Conservation (phyloP, 768 basidiomycete genomes). For the Amyloporia xantha region DNA sequence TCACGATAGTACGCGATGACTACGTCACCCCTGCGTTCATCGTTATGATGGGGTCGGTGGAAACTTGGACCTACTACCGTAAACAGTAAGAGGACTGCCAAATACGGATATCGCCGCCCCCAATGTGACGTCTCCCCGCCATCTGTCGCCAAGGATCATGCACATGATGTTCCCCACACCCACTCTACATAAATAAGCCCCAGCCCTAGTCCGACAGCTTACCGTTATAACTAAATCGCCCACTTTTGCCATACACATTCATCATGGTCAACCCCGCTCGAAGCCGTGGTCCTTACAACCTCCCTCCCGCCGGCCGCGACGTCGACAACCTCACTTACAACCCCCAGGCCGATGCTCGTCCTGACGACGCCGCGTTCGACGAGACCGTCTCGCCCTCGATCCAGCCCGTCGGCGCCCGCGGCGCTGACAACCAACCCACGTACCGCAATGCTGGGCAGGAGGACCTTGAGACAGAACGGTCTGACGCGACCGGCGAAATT, state of each 20-base stretch:
- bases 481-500: slow-evolving; percentile 17
- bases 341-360: slow-evolving; percentile 14
- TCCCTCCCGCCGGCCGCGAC: slow-evolving; percentile 10
- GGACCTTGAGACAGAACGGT: slow-evolving; percentile 16
- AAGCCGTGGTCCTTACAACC: slow-evolving; percentile 17
- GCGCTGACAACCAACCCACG: slow-evolving; percentile 19
- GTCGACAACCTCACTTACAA: slow-evolving; percentile 19
- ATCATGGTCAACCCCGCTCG: not conserved
- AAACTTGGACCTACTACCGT: too few relatives aligned
- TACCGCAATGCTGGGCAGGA: slow-evolving; percentile 13
- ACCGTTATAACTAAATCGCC: too few relatives aligned
- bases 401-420: slow-evolving; percentile 19
- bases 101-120: too few relatives aligned
- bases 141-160: too few relatives aligned
- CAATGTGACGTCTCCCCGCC: too few relatives aligned
- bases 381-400: slow-evolving; percentile 8
- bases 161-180: too few relatives aligned
- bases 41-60: too few relatives aligned
- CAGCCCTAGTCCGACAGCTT: too few relatives aligned
- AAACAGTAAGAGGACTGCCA: too few relatives aligned
- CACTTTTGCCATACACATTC: not conserved
- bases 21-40: too few relatives aligned
- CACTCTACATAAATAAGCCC: too few relatives aligned
- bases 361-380: slow-evolving; percentile 18
- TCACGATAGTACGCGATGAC: too few relatives aligned